Evolutionary conservation across 225 moss, liverwort and hornwort genomes (phyloP).

Genomic region (Asterella californica): DNA sequence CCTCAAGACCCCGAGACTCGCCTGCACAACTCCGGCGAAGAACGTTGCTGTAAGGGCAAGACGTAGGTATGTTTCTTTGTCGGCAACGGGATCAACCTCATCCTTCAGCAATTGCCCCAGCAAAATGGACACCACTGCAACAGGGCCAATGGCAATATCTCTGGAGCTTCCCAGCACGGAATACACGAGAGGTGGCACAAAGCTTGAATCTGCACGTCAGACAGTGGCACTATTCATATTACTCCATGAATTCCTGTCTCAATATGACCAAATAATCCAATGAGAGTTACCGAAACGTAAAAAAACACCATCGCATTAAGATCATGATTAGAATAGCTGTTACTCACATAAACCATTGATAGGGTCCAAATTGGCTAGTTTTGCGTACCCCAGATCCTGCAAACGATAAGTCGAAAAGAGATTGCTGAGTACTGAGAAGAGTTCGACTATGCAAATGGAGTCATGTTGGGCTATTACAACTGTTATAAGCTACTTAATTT

Average conservation of each 20-base stretch:
- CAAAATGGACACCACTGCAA: constrained; percentile 72
- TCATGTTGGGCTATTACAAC: neutral
- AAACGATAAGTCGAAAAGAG: neutral
- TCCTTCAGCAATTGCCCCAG: constrained; percentile 58
- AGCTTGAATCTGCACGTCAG: constrained; percentile 64
- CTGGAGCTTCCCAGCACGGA: constrained; percentile 63
- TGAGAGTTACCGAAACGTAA: neutral
- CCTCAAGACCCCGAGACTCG: constrained; percentile 65
- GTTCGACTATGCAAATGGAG: neutral
- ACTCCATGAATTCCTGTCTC: neutral
- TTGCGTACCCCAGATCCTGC: constrained; percentile 53
- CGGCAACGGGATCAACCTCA: constrained; percentile 37
- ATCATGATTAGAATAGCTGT: neutral
- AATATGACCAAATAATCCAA: neutral
- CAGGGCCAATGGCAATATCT: constrained; percentile 77
- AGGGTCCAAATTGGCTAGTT: constrained; percentile 38
- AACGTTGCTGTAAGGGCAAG: constrained; percentile 82
- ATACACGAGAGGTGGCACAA: constrained; percentile 74
- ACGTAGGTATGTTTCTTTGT: constrained; percentile 34
- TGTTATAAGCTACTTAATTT: neutral
- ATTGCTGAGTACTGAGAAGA: neutral
- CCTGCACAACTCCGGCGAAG: constrained; percentile 75
- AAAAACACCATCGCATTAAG: too few relatives aligned
- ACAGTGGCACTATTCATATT: too few relatives aligned
- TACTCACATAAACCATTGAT: constrained; percentile 56